These are phyloP conservation scores for Candida vaughaniae DNA, from an alignment of 805 yeast genomes.

Conservation along the genomic window DNA sequence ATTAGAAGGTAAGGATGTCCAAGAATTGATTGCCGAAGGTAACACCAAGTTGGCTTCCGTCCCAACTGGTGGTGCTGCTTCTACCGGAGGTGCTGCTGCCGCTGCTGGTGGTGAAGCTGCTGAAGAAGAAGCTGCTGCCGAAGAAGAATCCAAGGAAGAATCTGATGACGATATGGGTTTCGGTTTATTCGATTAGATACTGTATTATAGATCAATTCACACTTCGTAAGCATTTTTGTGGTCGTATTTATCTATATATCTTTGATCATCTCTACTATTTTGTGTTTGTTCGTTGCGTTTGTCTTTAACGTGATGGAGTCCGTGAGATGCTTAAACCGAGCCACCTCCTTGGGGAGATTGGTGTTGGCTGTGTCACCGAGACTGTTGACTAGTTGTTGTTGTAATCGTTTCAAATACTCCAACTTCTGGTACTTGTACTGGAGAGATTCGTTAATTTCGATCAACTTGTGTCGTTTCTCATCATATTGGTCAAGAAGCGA, in stretches of 20 bases:
- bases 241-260: slow-evolving; percentile 1
- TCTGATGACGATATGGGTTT: slow-evolving; percentile 78
- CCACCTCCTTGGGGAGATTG: slow-evolving; percentile 17
- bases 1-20: slow-evolving; percentile 90
- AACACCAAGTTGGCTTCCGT: slow-evolving; percentile 94
- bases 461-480: slow-evolving; percentile 15
- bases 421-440: slow-evolving; percentile 30
- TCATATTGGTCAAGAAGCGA: slow-evolving; percentile 21
- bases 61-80: slow-evolving; percentile 97
- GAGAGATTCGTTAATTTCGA: slow-evolving; percentile 18
- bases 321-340: slow-evolving; percentile 19
- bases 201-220: neutral
- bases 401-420: slow-evolving; percentile 21
- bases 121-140: slow-evolving; percentile 70
- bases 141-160: slow-evolving; percentile 62
- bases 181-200: slow-evolving; percentile 92
- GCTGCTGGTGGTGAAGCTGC: slow-evolving; percentile 70
- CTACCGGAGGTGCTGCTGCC: slow-evolving; percentile 69
- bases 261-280: slow-evolving; percentile 5
- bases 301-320: slow-evolving; percentile 12
- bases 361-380: slow-evolving; percentile 6
- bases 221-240: neutral
- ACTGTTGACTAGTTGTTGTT: slow-evolving; percentile 8
- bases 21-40: slow-evolving; percentile 93
- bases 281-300: slow-evolving; percentile 5